These are phyloP conservation scores for Ailanthus altissimus DNA, from an alignment of 345 rosid genomes.

Conservation along the genomic window DNA sequence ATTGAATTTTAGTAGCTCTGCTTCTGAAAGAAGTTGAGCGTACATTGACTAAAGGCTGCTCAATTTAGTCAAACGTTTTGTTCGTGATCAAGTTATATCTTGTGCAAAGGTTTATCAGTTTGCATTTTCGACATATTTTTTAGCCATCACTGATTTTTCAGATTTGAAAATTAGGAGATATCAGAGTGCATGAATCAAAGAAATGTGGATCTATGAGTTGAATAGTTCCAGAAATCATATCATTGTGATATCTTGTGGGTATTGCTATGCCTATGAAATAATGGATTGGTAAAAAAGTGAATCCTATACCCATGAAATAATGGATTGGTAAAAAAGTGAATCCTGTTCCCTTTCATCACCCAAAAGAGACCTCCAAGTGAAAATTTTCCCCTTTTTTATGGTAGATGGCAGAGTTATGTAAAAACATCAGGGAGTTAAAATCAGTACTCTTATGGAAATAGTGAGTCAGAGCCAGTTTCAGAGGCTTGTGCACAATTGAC, in stretches of 20 bases:
- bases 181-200: background rate
- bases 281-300: background rate
- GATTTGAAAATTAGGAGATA: background rate
- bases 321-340: background rate
- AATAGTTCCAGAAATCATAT: background rate
- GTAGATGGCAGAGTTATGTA: conserved; percentile 83
- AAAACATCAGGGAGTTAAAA: conserved; percentile 82
- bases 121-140: background rate
- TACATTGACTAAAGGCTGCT: background rate
- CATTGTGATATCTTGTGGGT: background rate
- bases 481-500: conserved; percentile 93
- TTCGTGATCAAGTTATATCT: background rate
- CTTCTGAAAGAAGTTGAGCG: background rate
- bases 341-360: background rate
- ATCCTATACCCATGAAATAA: background rate
- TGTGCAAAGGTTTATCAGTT: too few relatives aligned
- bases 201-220: background rate
- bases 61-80: background rate
- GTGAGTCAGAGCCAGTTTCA: conserved; percentile 92
- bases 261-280: background rate
- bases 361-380: background rate
- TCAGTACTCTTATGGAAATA: conserved; percentile 86
- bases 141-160: background rate
- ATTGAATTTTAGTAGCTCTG: conserved; percentile 6
- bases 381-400: too few relatives aligned